A percentile compares a stretch with the other conserved stretches of the same genome.
Evolutionary conservation across 2,329 filamentous ascomycete species (phyloP).

Genomic region (Hysterium pulicare): DNA sequence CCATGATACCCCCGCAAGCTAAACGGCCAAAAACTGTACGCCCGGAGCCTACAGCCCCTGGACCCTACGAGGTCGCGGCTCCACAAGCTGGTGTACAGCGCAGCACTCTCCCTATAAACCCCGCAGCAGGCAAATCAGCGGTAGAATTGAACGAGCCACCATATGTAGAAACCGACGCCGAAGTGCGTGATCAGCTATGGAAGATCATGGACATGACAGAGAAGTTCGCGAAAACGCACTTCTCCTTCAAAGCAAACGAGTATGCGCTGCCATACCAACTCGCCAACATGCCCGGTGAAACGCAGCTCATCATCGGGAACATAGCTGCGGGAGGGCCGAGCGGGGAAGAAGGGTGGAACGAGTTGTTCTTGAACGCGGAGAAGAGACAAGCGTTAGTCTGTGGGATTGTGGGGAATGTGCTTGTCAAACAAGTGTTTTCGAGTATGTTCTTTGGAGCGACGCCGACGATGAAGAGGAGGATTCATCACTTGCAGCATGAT

Average conservation of each 20-base stretch:
- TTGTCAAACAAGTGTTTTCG: constrained; percentile 28
- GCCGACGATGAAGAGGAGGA: constrained; percentile 2
- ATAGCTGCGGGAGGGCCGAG: constrained; percentile 23
- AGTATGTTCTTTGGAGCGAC: constrained; percentile 23
- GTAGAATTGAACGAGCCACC: constrained; percentile 13
- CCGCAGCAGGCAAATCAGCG: too few species aligned
- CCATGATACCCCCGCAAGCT: too few species aligned
- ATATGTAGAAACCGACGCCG: constrained; percentile 22
- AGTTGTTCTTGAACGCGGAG: constrained; percentile 16
- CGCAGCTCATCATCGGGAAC: constrained; percentile 18
- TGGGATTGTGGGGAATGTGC: constrained; percentile 27
- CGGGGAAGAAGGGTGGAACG: constrained; percentile 20
- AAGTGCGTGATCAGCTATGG: constrained; percentile 23
- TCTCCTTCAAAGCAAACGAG: constrained; percentile 5
- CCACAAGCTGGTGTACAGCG: too few species aligned
- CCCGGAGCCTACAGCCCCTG: too few species aligned
- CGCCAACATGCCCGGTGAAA: constrained; percentile 11
- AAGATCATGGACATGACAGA: constrained; percentile 16
- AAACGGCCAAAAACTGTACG: too few species aligned
- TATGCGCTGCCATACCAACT: not conserved
- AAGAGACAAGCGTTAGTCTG: constrained; percentile 21
- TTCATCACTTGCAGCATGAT: constrained; percentile 12
- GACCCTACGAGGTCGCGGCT: too few species aligned
- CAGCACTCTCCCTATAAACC: too few species aligned
- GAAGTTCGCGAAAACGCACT: constrained; percentile 11